These are phyloP conservation scores for Fraxinus anomala DNA, from an alignment of 257 asterid genomes.

Conservation along the genomic window DNA sequence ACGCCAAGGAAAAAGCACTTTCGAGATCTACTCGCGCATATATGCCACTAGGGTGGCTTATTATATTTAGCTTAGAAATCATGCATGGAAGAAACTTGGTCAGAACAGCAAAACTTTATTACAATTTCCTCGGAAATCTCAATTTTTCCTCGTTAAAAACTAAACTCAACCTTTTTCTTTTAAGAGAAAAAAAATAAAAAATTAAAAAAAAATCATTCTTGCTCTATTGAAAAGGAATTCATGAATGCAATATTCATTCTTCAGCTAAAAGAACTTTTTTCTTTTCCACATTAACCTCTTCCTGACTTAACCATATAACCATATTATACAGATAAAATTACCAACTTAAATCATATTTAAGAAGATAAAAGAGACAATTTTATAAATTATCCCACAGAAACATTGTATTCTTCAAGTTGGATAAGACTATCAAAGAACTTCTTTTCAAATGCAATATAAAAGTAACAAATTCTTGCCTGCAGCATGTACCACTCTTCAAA, in stretches of 20 bases:
- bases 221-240: neutral
- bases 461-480: slow-evolving; percentile 74
- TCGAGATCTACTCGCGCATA: neutral
- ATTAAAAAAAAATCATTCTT: neutral
- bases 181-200: neutral
- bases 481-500: slow-evolving; percentile 88
- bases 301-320: neutral
- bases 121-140: neutral
- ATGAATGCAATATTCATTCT: neutral
- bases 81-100: neutral
- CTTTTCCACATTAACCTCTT: neutral
- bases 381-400: slow-evolving; percentile 6
- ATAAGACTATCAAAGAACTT: slow-evolving; percentile 11
- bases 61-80: no score
- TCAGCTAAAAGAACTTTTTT: neutral
- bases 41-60: neutral
- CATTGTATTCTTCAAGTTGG: slow-evolving; percentile 10
- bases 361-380: neutral
- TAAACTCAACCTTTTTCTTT: neutral
- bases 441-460: slow-evolving; percentile 17
- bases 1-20: slow-evolving; percentile 17
- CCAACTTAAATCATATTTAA: neutral
- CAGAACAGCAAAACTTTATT: neutral
- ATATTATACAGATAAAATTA: neutral
- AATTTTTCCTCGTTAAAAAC: neutral